Conservation (phyloP, 176 grass and related monocot species). For the Juncus inflexus region DNA sequence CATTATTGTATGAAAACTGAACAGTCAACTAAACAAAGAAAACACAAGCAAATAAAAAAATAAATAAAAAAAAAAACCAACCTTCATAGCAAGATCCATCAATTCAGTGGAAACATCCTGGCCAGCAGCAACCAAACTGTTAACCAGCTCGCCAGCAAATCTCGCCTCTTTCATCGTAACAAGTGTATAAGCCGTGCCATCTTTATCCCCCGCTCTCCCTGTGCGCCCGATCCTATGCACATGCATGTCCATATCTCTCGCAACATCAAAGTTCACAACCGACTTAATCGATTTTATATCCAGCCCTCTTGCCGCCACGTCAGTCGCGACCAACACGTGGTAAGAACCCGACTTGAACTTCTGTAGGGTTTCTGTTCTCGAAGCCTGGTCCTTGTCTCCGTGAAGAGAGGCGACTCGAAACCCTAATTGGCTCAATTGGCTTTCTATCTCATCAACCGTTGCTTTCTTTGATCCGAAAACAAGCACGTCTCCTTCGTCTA, state of each 20-base stretch:
- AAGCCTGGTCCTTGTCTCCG: conserved; percentile 98
- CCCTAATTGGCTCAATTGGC: conserved; percentile 67
- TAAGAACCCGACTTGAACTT: conserved; percentile 93
- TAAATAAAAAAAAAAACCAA: conserved; percentile 35
- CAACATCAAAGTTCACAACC: conserved; percentile 96
- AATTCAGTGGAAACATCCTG: conserved; percentile 75
- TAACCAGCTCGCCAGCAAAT: conserved; percentile 90
- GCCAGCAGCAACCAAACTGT: conserved; percentile 82
- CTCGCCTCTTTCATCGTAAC: conserved; percentile 83
- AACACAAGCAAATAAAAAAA: conserved; percentile 13
- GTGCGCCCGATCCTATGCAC: conserved; percentile 95
- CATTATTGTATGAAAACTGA: too few species aligned
- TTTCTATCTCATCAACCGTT: conserved; percentile 86
- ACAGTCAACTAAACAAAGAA: too few species aligned
- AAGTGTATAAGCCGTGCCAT: conserved; percentile 87
- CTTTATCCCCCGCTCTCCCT: conserved; percentile 95
- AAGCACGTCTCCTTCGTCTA: conserved; percentile 96
- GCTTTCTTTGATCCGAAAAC: conserved; percentile 89
- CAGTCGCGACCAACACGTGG: conserved; percentile 96
- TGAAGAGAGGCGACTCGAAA: conserved; percentile 92
- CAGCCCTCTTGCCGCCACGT: conserved; percentile 92
- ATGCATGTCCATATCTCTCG: conserved; percentile 99
- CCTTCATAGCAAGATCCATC: conserved; percentile 99
- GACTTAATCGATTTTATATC: conserved; percentile 99
- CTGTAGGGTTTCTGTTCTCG: conserved; percentile 77